Percentiles rank a stretch among this genome's conserved stretches.
Evolutionary conservation across 75 land plant species (phyloP).

Genomic region (Cunninghamia lanceolata): DNA sequence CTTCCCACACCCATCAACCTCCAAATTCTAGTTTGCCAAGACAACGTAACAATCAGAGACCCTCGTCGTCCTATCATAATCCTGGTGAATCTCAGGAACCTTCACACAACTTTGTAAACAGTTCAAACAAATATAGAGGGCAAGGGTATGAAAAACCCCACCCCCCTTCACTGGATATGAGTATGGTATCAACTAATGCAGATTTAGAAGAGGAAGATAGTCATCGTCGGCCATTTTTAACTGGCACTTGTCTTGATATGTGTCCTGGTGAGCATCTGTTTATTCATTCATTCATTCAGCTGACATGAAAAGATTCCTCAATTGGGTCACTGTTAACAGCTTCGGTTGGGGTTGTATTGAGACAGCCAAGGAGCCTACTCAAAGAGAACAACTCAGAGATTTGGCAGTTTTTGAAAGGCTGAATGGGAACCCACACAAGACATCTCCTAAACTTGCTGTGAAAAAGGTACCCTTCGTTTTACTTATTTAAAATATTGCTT

Average conservation of each 20-base stretch:
- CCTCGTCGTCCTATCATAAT: not conserved
- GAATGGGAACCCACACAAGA: slow-evolving; percentile 66
- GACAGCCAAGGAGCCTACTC: slow-evolving; percentile 65
- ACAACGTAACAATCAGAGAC: not conserved
- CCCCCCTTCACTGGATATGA: not conserved
- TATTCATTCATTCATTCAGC: not conserved
- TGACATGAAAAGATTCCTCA: not conserved
- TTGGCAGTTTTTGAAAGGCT: slow-evolving; percentile 88
- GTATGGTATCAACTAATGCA: not conserved
- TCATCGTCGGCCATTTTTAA: slow-evolving; percentile 16
- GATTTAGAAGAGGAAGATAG: not conserved
- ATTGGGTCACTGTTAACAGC: not conserved
- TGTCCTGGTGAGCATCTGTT: slow-evolving; percentile 50
- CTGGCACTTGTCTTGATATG: slow-evolving; percentile 73
- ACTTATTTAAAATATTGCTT: not conserved
- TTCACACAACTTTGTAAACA: not conserved
- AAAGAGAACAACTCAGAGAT: slow-evolving; percentile 81
- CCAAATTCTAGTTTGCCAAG: not conserved
- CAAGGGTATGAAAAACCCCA: not conserved
- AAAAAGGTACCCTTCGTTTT: slow-evolving; percentile 66
- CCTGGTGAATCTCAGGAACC: not conserved
- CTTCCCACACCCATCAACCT: not conserved
- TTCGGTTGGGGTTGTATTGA: not conserved
- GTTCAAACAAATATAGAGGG: not conserved
- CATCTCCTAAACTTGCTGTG: slow-evolving; percentile 78